Base-by-base conservation (phyloP, 2,329 filamentous ascomycete genomes). In the Colletotrichum neosansevieriae region DNA sequence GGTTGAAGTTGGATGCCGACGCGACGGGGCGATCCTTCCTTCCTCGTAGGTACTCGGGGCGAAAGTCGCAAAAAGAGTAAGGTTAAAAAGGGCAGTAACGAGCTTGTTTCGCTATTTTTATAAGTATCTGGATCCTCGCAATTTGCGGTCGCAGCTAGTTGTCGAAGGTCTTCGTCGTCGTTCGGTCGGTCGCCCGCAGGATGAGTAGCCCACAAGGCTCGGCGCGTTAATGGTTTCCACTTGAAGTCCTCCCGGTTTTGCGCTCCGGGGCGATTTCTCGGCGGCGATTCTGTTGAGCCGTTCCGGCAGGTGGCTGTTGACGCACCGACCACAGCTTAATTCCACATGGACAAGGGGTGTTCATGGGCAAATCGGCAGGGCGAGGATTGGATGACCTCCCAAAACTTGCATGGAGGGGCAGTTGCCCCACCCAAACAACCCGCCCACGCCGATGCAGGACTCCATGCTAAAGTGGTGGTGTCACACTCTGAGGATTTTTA, bases 251-350 rank as follows among this genome's bases (percentile, higher is more conserved):
- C 7, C 12, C 15, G 11, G 54, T 42, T 53, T 32, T 21, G 24
- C 15, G 53, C 44, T 67, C 11, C 45, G n/a, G n/a, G n/a, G n/a
- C n/a, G 13, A 34, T 29, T 34, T 34, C 61, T 17, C 17, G 0
- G 6, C 63, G 63, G 67, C 9, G 3, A 11, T 3, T 15, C 13
- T 34, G 29, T 74, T 75, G 69, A 73, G 74, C 74, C 77, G 76
- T 21, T 49, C 64, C 50, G 40, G 1, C 2, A 6, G 36, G 2
- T 53, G 49, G 24, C 49, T n/a, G 13, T 6, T 36, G 0, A 4
- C 21, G 78, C 78, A 79, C 76, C 71, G 77, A 78, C 76, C 77
- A 75, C 70, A 79, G 71, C 75, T 79, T 79, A 79, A 76, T 62
- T 10, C 36, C 45, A 34, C 59, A 51, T 42, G 38, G 57, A 58